Percentiles rank a stretch among this genome's conserved stretches.
Evolutionary conservation across 371 early-diverging fungal species (phyloP).

Genomic region (Syncephalastrum contaminatum): DNA sequence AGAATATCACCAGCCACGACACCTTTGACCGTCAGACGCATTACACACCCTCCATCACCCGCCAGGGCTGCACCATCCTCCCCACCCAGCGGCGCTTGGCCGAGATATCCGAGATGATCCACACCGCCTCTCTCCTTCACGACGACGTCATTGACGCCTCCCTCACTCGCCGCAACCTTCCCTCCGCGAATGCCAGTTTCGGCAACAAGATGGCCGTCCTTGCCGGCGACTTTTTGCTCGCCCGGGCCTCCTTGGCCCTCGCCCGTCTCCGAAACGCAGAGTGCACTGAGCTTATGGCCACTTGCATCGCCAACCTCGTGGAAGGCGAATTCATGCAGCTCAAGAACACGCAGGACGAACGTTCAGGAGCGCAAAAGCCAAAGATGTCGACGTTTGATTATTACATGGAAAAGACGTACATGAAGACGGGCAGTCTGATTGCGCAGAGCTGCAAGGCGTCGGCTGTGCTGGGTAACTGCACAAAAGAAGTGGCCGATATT

Average conservation of each 20-base stretch:
- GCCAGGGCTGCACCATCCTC: slow-evolving; percentile 64
- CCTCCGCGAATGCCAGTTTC: slow-evolving; percentile 81
- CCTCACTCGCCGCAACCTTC: slow-evolving; percentile 66
- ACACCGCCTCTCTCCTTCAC: slow-evolving; percentile 93
- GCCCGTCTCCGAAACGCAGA: slow-evolving; percentile 85
- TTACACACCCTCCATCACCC: slow-evolving; percentile 48
- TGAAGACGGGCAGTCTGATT: slow-evolving; percentile 95
- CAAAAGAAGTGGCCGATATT: slow-evolving; percentile 67
- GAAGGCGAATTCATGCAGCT: slow-evolving; percentile 98
- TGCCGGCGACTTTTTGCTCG: slow-evolving; percentile 93
- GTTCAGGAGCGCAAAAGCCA: slow-evolving; percentile 13
- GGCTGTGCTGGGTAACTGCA: slow-evolving; percentile 81
- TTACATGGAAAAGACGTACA: slow-evolving; percentile 92
- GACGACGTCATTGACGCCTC: slow-evolving; percentile 90
- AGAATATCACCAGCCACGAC: slow-evolving; percentile 32
- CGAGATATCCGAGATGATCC: slow-evolving; percentile 96
- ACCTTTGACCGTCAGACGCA: slow-evolving; percentile 37
- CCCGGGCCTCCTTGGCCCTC: slow-evolving; percentile 88
- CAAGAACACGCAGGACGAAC: slow-evolving; percentile 59
- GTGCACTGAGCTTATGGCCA: slow-evolving; percentile 91
- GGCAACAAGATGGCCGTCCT: slow-evolving; percentile 98
- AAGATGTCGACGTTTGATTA: slow-evolving; percentile 66
- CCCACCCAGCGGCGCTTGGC: slow-evolving; percentile 91
- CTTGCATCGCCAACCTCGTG: slow-evolving; percentile 90
- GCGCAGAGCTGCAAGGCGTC: slow-evolving; percentile 91